Evolutionary conservation across 2,329 filamentous ascomycete genomes (phyloP).

Genomic region (Talaromyces atroroseus): DNA sequence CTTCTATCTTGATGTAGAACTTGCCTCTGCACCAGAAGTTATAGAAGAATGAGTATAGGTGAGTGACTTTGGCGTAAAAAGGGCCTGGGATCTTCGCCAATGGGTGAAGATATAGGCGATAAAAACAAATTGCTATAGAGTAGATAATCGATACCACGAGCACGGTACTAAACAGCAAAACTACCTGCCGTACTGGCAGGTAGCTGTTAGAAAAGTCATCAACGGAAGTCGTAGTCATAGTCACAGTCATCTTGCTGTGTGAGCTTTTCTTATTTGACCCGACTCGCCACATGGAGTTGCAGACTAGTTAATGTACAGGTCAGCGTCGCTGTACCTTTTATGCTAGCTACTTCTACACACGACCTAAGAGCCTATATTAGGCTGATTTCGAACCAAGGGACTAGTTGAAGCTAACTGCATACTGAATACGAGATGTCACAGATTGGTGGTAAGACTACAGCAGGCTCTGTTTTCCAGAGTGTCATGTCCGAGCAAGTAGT

Average conservation of each 20-base stretch:
- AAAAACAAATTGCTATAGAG: neutral
- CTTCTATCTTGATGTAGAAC: constrained; percentile 22
- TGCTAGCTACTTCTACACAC: no score
- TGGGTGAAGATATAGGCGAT: constrained; percentile 26
- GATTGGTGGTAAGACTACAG: no score
- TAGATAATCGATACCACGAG: neutral
- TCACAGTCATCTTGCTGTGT: neutral
- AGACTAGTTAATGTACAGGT: no score
- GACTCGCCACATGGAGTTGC: neutral
- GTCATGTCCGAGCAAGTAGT: no score
- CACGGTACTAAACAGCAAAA: neutral
- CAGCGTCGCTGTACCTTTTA: no score
- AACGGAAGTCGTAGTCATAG: neutral
- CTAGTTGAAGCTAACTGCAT: no score
- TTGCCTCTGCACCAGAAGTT: constrained; percentile 19
- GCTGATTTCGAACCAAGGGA: no score
- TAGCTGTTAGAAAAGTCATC: neutral
- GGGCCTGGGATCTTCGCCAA: constrained; percentile 25
- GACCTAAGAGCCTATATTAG: no score
- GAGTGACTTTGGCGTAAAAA: constrained; percentile 18
- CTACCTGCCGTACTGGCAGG: neutral
- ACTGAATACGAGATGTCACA: no score
- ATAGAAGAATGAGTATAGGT: constrained; percentile 23
- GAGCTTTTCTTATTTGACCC: neutral
- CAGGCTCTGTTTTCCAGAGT: no score